These are phyloP conservation scores for Inga laurina DNA, from an alignment of 306 rosid genomes.

Conservation along the genomic window DNA sequence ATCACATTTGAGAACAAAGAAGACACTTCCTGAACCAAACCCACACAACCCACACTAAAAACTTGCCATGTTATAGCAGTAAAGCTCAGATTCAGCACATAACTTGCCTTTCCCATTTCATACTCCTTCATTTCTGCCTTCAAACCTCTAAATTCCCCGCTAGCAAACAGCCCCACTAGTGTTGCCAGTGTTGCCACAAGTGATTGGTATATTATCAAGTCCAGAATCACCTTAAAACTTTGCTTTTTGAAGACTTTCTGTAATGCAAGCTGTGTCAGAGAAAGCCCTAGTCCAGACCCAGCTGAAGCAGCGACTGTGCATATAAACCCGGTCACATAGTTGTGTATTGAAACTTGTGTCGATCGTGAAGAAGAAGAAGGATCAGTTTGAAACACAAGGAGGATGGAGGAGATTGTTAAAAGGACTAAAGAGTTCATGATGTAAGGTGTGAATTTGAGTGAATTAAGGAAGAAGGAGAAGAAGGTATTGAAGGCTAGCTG, in stretches of 20 bases:
- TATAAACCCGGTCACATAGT: conserved; percentile 39
- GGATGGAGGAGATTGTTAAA: conserved; percentile 52
- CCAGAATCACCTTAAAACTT: conserved; percentile 37
- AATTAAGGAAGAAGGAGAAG: conserved; percentile 60
- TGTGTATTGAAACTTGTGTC: neutral
- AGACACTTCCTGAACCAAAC: conserved; percentile 50
- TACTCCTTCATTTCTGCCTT: conserved; percentile 37
- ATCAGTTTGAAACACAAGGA: conserved; percentile 40
- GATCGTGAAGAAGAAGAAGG: neutral
- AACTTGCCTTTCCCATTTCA: conserved; percentile 40
- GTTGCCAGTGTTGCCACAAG: conserved; percentile 32
- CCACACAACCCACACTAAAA: conserved; percentile 38
- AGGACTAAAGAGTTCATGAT: conserved; percentile 51
- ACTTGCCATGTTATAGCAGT: conserved; percentile 44
- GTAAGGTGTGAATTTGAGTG: conserved; percentile 53
- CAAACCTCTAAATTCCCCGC: conserved; percentile 48
- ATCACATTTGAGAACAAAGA: conserved; percentile 54
- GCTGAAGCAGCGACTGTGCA: conserved; percentile 50
- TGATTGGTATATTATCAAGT: conserved; percentile 41
- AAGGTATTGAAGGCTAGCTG: conserved; percentile 60
- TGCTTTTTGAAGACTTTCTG: conserved; percentile 38
- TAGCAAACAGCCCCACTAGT: conserved; percentile 43
- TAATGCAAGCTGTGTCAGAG: conserved; percentile 41
- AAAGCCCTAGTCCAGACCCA: conserved; percentile 43
- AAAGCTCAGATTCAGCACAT: conserved; percentile 41